Evolutionary conservation across 345 rosid genomes (phyloP), one percentile per base, ranked within the genome.

Genomic region (Draba incana): DNA sequence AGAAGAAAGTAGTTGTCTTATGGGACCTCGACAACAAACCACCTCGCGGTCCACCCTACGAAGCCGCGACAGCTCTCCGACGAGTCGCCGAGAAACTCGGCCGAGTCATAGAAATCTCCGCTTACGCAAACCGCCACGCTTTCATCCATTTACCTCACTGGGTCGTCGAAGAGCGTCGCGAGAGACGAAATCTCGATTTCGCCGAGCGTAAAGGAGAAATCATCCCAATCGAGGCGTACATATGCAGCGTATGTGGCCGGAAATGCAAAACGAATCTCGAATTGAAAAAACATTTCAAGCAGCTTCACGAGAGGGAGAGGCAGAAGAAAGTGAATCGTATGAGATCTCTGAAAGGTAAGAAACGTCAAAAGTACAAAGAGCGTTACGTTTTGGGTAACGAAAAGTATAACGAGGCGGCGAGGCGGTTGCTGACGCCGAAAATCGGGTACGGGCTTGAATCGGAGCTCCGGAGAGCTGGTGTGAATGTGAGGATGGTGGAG

Each of bases 1-100:
- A 77, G 75, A 78, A 78, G 75, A 88, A 84, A 62, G 97, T 93
- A 8, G 90, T 90, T 0, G 92, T 93, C 55, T 80, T 88, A 6
- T 90, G 97, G 98, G 96, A 93, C 86, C 89, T 93, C 42, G 98
- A 93, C 75, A 93, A 93, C 84, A 93, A 93, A 66, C 98, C 97
- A 6, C 97, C 96, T 0, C 84, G 90, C 0, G 96, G 96, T 6
- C 88, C 85, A 31, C 98, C 97, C 0, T 93, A 80, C 68, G 79
- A 78, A 10, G 96, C 97, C 0, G 98, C 96, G 0, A 48, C 77
- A 31, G 86, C 85, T 3, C 82, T 93, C 47, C 82, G 85, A 14
- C 65, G 65, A 23, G 72, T 88, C 7, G 97, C 96, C 3, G 75
- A 80, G 78, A 77, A 60, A 5, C 85, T 92, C 69, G 98, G 98